Evolutionary conservation across 352 stramenopile species (phyloP), one percentile per base, ranked within the genome.

Genomic region (Blastocystis sp.): DNA sequence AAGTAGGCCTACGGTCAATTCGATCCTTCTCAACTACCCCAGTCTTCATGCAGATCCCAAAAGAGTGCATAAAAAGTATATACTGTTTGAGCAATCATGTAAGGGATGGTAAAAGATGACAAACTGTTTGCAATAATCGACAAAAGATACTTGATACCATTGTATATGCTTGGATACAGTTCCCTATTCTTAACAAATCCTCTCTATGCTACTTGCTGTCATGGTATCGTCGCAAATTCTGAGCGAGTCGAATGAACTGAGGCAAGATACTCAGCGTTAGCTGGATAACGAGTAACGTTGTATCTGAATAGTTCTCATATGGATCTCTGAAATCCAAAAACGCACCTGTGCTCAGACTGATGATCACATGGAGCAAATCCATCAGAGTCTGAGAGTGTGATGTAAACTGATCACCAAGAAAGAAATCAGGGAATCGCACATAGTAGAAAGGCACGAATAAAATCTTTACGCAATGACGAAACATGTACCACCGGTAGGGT

Each of bases 41-140:
- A 88, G 29, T 88, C 77, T 43, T 88, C 77, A 26, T 45, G 39
- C 23, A 88, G 53, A 45, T 88, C 77, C 77, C 77, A 88, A 39
- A 50, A 76, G n/a, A 88, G 43, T 26, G 77, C 62, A 26, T 88
- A 88, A 26, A 73, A 11, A 2, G 77, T 88, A 45, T 76, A 88
- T 0, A 88, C n/a, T 13, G 53, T 50, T 68, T 84, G 73, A 63
- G 73, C 73, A 66, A 66, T 53, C 18, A 63, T 23, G 29, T 66
- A 84, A 23, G 26, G 50, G 13, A 47, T 66, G 1, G 45, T 50
- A 84, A 50, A 84, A 6, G 29, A 37, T 34, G 68, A 15, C n/a
- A 66, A 18, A 64, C 73, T 53, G 50, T 61, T 66, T 23, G 73
- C 53, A 29, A 84, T 47, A 43, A 84, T 66, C 3, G 73, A 66